Evolutionary conservation across 495 filamentous ascomycete species (phyloP), one percentile per base, ranked within the genome.

Genomic region (Pseudotulostoma volvatum): DNA sequence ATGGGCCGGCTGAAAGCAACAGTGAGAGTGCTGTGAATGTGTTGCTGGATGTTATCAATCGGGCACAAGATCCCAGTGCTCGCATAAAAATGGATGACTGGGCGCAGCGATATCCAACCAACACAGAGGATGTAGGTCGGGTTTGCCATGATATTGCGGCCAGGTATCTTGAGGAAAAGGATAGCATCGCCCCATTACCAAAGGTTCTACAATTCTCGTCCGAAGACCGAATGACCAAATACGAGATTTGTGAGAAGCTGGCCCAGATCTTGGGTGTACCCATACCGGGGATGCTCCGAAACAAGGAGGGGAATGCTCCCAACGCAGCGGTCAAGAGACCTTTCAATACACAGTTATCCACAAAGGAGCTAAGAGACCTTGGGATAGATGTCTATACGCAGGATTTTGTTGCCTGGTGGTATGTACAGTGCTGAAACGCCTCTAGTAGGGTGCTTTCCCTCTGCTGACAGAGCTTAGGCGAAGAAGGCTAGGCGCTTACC

Each of bases 311-410:
- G 3, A 81, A 84, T 48, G 81, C 88, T 39, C 81, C 79, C 18
- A 77, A 74, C 28, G 75, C 76, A 18, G 63, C 67, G 16, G 82
- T 85, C 11, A 68, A 84, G 62, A 71, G 87, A 38, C 87, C 87
- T 7, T 93, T 84, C 59, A 86, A 95, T 57, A 85, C 80, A 41
- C 84, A 93, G 51, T 66, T 95, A 16, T 84, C 81, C 38, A 94
- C 76, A 13, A 72, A 76, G 62, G 73, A 61, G 18, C 54, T 95
- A 39, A 73, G 71, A 53, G 75, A 86, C 13, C 48, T 93, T 38
- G 84, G 76, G 0, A 81, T 95, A 38, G 67, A 83, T 48, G 77
- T 88, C 31, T 59, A 64, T 14, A 85, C 84, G 0, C 67, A 77
- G 52, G 70, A 86, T 42, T 93, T 95, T 49, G 64, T 63, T 19